phyloP scores from a whole-genome alignment of 805 yeast species.

The Trichomonascus vanleenenianus region DNA sequence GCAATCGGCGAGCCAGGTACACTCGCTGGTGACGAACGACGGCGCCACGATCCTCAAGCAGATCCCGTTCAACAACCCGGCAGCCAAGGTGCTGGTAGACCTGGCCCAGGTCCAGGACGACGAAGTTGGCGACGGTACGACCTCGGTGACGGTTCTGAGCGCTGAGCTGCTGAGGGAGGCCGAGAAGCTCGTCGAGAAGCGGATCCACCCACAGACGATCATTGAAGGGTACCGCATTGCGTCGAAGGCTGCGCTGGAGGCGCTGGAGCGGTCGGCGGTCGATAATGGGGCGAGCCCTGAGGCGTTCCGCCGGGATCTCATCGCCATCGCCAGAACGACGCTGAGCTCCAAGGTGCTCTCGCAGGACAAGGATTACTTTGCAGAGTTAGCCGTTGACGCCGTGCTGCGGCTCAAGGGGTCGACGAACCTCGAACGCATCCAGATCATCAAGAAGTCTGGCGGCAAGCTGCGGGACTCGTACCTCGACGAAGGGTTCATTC shows the following conservation, averaged over 20 bases:
- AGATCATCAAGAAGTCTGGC: slow-evolving; percentile 87
- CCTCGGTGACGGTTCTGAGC: slow-evolving; percentile 88
- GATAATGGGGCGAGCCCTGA: slow-evolving; percentile 56
- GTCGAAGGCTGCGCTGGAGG: slow-evolving; percentile 68
- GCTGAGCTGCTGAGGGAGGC: slow-evolving; percentile 95
- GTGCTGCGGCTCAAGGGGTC: slow-evolving; percentile 80
- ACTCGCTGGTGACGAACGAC: slow-evolving; percentile 84
- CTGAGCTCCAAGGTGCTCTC: slow-evolving; percentile 86
- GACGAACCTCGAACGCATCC: slow-evolving; percentile 85
- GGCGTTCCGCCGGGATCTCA: slow-evolving; percentile 64
- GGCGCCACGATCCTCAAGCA: slow-evolving; percentile 95
- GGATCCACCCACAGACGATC: slow-evolving; percentile 96
- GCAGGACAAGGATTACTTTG: slow-evolving; percentile 89
- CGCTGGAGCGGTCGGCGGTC: slow-evolving; percentile 70
- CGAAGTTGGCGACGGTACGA: slow-evolving; percentile 98
- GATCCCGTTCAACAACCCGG: slow-evolving; percentile 94
- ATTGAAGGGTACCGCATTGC: slow-evolving; percentile 94
- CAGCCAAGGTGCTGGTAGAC: slow-evolving; percentile 92
- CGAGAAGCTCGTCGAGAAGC: slow-evolving; percentile 81
- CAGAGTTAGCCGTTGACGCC: slow-evolving; percentile 90
- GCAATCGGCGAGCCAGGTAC: slow-evolving; percentile 76
- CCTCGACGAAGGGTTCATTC: slow-evolving; percentile 91
- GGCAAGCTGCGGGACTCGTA: slow-evolving; percentile 88
- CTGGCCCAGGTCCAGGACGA: slow-evolving; percentile 95
- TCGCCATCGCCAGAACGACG: slow-evolving; percentile 88